Conservation (phyloP, 768 basidiomycete species). For the Xerocomus brunneocitrinus region DNA sequence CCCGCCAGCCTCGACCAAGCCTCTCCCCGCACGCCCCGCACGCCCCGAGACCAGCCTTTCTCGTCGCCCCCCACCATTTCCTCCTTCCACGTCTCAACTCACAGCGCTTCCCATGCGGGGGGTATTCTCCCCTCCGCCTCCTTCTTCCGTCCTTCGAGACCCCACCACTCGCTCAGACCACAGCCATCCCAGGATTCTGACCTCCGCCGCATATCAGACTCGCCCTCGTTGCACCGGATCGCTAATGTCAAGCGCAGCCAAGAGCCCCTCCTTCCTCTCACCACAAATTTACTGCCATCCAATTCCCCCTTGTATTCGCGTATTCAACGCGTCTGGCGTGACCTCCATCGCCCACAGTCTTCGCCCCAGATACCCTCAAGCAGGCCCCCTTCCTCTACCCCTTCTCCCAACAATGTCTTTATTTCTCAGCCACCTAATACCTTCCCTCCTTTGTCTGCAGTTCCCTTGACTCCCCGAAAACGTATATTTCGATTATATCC, state of each 20-base stretch:
- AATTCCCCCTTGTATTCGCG: conserved; percentile 28
- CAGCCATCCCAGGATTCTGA: conserved; percentile 43
- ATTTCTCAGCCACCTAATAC: conserved; percentile 28
- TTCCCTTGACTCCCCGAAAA: conserved; percentile 32
- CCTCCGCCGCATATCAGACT: conserved; percentile 21
- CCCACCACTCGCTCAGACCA: conserved; percentile 41
- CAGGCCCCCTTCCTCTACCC: conserved; percentile 19
- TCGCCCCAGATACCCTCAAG: conserved; percentile 23
- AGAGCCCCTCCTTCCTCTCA: conserved; percentile 65
- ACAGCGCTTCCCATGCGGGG: conserved; percentile 65
- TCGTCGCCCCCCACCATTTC: conserved; percentile 27
- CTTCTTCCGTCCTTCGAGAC: conserved; percentile 71
- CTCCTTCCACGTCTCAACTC: conserved; percentile 29
- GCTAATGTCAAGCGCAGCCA: conserved; percentile 59
- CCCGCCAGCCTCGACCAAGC: conserved; percentile 19
- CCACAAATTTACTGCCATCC: not conserved
- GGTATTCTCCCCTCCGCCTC: conserved; percentile 76
- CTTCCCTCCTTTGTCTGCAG: conserved; percentile 31
- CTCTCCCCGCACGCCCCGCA: conserved; percentile 1
- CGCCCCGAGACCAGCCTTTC: conserved; percentile 17
- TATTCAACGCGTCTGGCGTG: conserved; percentile 55
- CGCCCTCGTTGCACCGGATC: conserved; percentile 28
- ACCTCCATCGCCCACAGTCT: conserved; percentile 39
- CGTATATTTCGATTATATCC: conserved; percentile 63
- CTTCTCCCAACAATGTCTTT: conserved; percentile 28